Base-by-base conservation (phyloP, 2,329 filamentous ascomycete genomes). In the Trichoderma aggressivum region DNA sequence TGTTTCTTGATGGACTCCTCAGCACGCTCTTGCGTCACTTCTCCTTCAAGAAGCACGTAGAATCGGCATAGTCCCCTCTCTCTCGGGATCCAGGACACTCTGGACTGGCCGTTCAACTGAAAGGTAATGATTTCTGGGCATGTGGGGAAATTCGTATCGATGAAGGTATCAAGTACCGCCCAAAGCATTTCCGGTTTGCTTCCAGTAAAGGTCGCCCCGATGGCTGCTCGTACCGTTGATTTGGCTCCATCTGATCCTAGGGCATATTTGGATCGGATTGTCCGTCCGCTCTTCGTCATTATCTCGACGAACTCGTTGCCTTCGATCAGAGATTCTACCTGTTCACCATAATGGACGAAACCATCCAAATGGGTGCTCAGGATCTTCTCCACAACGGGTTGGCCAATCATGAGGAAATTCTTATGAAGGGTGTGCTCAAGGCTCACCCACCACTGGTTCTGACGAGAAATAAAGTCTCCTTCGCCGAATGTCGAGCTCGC, bases 201-300 rank as follows among this genome's bases (percentile, higher is more conserved):
- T 1, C 84, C 84, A 0, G 80, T 79, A 70, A 85, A 86, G 26
- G 72, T 76, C 34, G 84, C 83, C 1, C 78, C 78, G 2, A 85
- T 77, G 0, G 77, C 72, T 3, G 74, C 77, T 7, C 86, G 83
- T 3, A 88, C 81, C 3, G 79, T 81, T 0, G 84, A 87, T 21
- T 83, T 82, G 0, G 85, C 84, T 1, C 87, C 86, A 53, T 89
- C 87, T 7, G 86, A 86, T 1, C 85, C 86, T 3, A 87, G 81
- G 4, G 83, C 81, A 67, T 85, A 89, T 26, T 76, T 78, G 72
- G 79, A 79, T 32, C 74, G 75, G 3, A 84, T 73, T 3, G 43
- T 78, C 28, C 78, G 79, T 1, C 80, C 81, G 0, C 75, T 75
- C 5, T 72, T 72, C 1, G 82, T 83, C 7, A 72, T 74, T 72